These are phyloP conservation scores for Diospyros kaki DNA, from an alignment of 148 eudicot genomes.

Conservation along the genomic window DNA sequence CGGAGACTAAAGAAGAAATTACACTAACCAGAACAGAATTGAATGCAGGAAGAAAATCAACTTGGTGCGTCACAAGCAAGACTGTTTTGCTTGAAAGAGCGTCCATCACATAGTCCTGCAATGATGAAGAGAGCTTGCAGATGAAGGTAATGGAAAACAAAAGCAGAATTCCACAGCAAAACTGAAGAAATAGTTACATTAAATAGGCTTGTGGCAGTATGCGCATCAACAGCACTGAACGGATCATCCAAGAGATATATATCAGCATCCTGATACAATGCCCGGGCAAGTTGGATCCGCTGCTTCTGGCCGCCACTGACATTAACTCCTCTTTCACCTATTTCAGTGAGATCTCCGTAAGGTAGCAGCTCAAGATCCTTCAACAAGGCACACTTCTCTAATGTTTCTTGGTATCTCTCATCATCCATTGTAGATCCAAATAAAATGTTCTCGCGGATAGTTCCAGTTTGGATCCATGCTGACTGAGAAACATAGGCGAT, in stretches of 20 bases:
- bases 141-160: background rate
- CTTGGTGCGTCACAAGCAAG: conserved; percentile 92
- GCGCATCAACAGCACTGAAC: conserved; percentile 97
- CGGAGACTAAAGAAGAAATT: background rate
- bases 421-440: conserved; percentile 64
- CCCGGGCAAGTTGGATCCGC: conserved; percentile 89
- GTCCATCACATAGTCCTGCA: conserved; percentile 82
- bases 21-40: conserved; percentile 72
- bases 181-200: conserved; percentile 34
- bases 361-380: conserved; percentile 87
- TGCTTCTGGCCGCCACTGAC: conserved; percentile 98
- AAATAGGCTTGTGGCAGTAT: conserved; percentile 80
- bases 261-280: conserved; percentile 80
- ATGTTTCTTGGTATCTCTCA: conserved; percentile 57
- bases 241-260: conserved; percentile 92
- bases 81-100: conserved; percentile 77
- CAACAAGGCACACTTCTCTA: conserved; percentile 61
- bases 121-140: conserved; percentile 1
- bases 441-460: conserved; percentile 70
- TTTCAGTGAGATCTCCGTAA: conserved; percentile 77
- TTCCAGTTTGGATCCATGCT: conserved; percentile 93
- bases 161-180: background rate
- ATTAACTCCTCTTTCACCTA: conserved; percentile 94
- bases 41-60: conserved; percentile 91
- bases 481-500: conserved; percentile 89